A percentile compares a stretch with the other conserved stretches of the same genome.
Evolutionary conservation across 441 rosid species (phyloP).

Genomic region (Erysimum cheiri): DNA sequence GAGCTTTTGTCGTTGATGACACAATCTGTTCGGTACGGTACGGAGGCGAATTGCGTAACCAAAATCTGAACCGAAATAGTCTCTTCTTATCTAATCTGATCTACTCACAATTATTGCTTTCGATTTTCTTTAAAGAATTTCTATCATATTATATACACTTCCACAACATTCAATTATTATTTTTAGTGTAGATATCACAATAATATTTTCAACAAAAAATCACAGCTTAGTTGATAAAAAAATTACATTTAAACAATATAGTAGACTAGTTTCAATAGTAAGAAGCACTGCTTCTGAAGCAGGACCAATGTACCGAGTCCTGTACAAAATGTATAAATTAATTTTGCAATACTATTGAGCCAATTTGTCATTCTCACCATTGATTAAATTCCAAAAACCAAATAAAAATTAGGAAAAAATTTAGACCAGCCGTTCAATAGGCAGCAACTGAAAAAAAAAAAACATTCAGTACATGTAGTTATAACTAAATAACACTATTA

Average conservation of each 20-base stretch:
- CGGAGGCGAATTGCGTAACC: neutral
- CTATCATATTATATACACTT: too few relatives aligned
- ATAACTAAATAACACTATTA: conserved; percentile 29
- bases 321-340: neutral
- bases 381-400: conserved; percentile 6
- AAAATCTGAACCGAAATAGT: conserved; percentile 2
- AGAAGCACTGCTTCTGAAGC: too few relatives aligned
- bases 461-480: conserved; percentile 19
- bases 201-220: too few relatives aligned
- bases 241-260: too few relatives aligned
- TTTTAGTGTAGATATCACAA: too few relatives aligned
- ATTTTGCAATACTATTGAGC: neutral
- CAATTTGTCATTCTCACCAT: conserved; percentile 12
- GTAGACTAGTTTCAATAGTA: neutral
- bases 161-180: too few relatives aligned
- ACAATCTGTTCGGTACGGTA: conserved; percentile 3
- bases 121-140: neutral
- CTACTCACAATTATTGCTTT: neutral
- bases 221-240: too few relatives aligned
- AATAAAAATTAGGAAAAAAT: conserved; percentile 1
- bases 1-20: neutral
- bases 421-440: conserved; percentile 18
- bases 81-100: neutral
- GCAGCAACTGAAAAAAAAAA: conserved; percentile 14
- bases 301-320: neutral